Evolutionary conservation across 2,329 filamentous ascomycete species (phyloP).

Genomic region (Nemania sp.): DNA sequence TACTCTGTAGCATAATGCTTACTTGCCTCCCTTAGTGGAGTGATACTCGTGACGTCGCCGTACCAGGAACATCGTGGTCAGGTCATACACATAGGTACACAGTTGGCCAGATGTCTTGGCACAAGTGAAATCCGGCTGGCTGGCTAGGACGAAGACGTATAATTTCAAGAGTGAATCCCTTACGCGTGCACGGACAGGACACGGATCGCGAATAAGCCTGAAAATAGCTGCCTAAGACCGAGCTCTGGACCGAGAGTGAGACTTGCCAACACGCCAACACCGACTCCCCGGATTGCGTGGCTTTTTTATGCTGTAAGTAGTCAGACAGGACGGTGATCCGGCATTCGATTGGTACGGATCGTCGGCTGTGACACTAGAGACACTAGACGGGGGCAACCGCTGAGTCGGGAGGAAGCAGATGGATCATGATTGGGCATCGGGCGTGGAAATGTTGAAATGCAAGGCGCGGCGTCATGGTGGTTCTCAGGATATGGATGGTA

Average conservation of each 20-base stretch:
- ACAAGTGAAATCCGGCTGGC: neutral
- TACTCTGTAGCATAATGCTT: neutral
- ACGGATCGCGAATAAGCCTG: neutral
- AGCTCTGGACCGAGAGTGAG: neutral
- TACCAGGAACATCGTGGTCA: neutral
- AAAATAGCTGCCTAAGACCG: neutral
- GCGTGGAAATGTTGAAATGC: neutral
- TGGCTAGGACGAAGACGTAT: neutral
- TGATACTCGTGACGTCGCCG: neutral
- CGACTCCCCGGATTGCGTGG: conserved; percentile 16
- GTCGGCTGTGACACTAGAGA: conserved; percentile 3
- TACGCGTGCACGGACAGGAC: neutral
- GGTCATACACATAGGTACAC: too few relatives aligned
- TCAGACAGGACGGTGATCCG: neutral
- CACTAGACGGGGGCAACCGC: neutral
- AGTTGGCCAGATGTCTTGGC: neutral
- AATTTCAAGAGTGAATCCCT: neutral
- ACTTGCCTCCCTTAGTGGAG: neutral
- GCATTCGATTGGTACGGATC: conserved; percentile 29
- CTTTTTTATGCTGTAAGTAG: neutral
- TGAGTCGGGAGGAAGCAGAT: conserved; percentile 4
- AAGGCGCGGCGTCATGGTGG: conserved; percentile 21
- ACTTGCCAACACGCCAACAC: neutral
- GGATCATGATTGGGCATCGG: conserved; percentile 12
- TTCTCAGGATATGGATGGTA: conserved; percentile 13